Conservation (phyloP, 2,329 filamentous ascomycete genomes). For the Diplodia scrobiculata region DNA sequence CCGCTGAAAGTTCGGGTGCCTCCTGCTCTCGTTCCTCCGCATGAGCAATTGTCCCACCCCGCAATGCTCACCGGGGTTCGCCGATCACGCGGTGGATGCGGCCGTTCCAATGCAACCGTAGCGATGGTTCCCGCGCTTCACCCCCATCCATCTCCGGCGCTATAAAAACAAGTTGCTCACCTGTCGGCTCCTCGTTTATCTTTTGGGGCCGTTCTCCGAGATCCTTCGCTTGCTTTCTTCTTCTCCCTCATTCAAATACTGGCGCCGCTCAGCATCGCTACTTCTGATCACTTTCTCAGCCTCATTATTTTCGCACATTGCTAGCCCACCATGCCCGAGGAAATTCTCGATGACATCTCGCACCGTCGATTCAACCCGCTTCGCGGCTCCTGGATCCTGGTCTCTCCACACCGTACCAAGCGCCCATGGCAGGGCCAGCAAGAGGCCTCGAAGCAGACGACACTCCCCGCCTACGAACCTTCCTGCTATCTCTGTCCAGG, state of each 20-base stretch:
- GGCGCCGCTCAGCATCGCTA: neutral
- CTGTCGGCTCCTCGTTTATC: neutral
- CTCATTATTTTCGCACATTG: neutral
- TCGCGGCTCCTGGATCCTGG: slow-evolving; percentile 85
- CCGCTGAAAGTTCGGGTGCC: neutral
- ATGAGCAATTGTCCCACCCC: neutral
- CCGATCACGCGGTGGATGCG: slow-evolving; percentile 28
- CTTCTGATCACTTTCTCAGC: neutral
- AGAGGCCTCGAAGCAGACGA: slow-evolving; percentile 52
- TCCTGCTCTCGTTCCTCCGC: neutral
- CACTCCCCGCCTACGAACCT: slow-evolving; percentile 75
- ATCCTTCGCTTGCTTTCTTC: neutral
- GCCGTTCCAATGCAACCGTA: slow-evolving; percentile 25
- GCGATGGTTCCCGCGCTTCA: slow-evolving; percentile 6
- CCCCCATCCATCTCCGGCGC: slow-evolving; percentile 18
- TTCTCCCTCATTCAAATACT: neutral
- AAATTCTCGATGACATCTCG: slow-evolving; percentile 85
- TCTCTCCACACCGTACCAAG: slow-evolving; percentile 95
- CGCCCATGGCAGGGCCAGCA: slow-evolving; percentile 83
- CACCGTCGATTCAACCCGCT: slow-evolving; percentile 93
- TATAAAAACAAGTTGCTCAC: slow-evolving; percentile 14
- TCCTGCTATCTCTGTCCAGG: slow-evolving; percentile 90
- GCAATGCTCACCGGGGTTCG: slow-evolving; percentile 20
- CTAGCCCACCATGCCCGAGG: slow-evolving; percentile 48
- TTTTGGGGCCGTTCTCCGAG: neutral